Evolutionary conservation across 2,329 filamentous ascomycete genomes (phyloP), one percentile per base, ranked within the genome.

Genomic region (Fusarium dlaminii): DNA sequence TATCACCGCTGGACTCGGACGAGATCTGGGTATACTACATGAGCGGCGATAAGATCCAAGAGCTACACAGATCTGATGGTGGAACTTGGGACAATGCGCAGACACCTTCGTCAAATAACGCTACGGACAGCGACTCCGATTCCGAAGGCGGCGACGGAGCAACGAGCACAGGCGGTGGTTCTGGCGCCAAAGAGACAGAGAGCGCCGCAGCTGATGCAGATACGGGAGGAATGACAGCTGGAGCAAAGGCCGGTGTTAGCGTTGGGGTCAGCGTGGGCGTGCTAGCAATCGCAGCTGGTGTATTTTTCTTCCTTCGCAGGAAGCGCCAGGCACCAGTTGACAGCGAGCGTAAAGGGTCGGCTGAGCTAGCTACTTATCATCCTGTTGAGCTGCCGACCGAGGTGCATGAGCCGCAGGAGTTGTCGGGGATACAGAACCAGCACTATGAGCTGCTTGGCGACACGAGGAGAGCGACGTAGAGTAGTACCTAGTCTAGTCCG

Each of bases 21-120:
- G 29, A 68, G 12, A 15, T 73, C 11, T 73, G 71, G 71, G 32
- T 73, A 30, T 73, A 72, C 42, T 73, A 73, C 7, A 29, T 32
- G 12, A 73, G 63, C 22, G 71, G 66, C 6, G 61, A 61, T 9
- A 51, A 63, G 24, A 58, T 73, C 8, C 27, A 68, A 11, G 54
- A 73, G 51, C 45, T 73, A 17, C 39, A 73, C 14, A 46, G 18
- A 39, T 59, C 70, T 11, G 20, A 29, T 3, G 48, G 37, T 12
- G 57, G 62, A 18, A 49, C 54, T 3, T 73, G 71, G 71, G 40
- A 37, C 2, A 18, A 68, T 1, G 62, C 66, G 10, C 63, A 52
- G 15, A 63, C 52, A 22, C 54, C 65, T 1, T 46, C 59, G 5
- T 37, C 37, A 8, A 51, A 45, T 18, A 68, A 54, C 4, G 12